Percentiles rank a stretch among this genome's conserved stretches.
phyloP scores from a whole-genome alignment of 2,329 filamentous ascomycete genomes.

The Atkinsonella hypoxylon region DNA sequence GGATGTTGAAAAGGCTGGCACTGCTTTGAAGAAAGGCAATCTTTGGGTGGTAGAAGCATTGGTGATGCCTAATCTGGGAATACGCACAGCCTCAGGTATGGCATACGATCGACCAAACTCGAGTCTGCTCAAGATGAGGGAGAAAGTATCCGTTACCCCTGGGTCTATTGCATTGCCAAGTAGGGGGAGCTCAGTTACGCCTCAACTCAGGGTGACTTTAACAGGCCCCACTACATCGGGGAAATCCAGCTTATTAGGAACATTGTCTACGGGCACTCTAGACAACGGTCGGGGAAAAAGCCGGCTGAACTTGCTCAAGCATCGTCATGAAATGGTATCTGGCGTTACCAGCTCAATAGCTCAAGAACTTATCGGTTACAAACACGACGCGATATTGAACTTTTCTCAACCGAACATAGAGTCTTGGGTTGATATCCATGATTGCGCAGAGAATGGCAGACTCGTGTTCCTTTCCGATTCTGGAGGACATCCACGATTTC shows the following conservation, averaged over 20 bases:
- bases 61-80: constrained; percentile 59
- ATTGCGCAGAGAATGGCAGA: constrained; percentile 58
- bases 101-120: not conserved
- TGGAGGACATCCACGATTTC: constrained; percentile 79
- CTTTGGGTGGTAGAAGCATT: constrained; percentile 86
- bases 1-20: constrained; percentile 12
- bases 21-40: constrained; percentile 30
- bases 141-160: not conserved
- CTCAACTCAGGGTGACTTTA: constrained; percentile 77
- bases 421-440: constrained; percentile 91
- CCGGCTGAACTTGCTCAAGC: constrained; percentile 76
- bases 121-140: not conserved
- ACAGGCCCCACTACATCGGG: constrained; percentile 84
- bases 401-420: constrained; percentile 79
- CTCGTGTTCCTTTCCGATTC: constrained; percentile 86
- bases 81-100: constrained; percentile 9
- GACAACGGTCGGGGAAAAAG: constrained; percentile 91
- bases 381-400: constrained; percentile 53
- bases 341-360: constrained; percentile 91
- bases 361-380: constrained; percentile 85
- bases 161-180: constrained; percentile 18
- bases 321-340: constrained; percentile 84
- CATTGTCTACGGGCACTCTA: constrained; percentile 71
- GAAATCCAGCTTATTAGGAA: constrained; percentile 84
- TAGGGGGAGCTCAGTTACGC: constrained; percentile 40